Evolutionary conservation across 495 filamentous ascomycete species (phyloP), one percentile per base, ranked within the genome.

Genomic region (Pseudoneurospora amorphoporcata): DNA sequence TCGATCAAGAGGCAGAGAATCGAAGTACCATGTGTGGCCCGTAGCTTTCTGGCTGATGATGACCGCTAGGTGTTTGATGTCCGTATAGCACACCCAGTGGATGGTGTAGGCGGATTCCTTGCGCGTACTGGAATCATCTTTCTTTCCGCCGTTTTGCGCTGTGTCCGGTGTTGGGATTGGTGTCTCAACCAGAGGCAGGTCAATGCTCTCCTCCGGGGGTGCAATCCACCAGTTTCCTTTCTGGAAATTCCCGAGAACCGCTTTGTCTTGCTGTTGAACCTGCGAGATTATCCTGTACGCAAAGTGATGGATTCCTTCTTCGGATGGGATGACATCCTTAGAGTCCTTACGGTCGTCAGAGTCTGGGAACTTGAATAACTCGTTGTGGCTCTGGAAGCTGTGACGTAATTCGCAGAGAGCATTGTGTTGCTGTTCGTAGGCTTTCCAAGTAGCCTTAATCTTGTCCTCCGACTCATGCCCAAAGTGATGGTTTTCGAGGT

Each of bases 201-300:
- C 14, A 35, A 65, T 65, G 29, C 12, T 37, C 14, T 42, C 68
- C 3, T 3, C 2, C 4, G 19, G 14, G 0, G 70, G 70, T 8
- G 53, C n/a, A 35, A 74, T 42, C 73, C 73, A 74, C 70, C 70
- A 74, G 3, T 32, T 38, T 16, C 65, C 70, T 3, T 9, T 5
- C 2, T 8, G 0, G 10, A n/a, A 39, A 8, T 39, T 8, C 1
- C 72, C 72, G 4, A 72, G 40, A 12, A 41, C 47, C 9, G 72
- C 72, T 3, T 35, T 2, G 12, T 23, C 61, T 23, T 74, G 73
- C 17, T 72, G 32, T 29, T 72, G 70, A 3, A 41, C 9, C 73
- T 37, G 39, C 0, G 70, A 61, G 3, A 72, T 17, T 4, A 74
- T 7, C 1, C 73, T 37, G 17, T 61, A 29, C 3, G 65, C 37